phyloP scores from a whole-genome alignment of 805 yeast genomes.

The Yamadazyma nakazawae region DNA sequence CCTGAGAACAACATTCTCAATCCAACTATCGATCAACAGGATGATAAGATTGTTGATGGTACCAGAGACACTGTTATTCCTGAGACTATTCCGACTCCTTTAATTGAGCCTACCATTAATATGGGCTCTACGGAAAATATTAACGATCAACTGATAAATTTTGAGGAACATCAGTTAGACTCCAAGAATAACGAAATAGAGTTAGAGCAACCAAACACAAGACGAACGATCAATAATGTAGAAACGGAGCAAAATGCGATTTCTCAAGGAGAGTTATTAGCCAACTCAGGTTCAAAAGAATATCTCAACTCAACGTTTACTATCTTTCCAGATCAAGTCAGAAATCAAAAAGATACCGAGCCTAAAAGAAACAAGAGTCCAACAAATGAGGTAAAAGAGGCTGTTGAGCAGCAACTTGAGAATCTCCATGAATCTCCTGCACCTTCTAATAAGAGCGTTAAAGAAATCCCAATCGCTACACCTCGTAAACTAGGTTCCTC shows the following conservation, averaged over 20 bases:
- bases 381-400: not conserved
- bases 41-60: not conserved
- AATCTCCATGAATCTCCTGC: not conserved
- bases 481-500: not conserved
- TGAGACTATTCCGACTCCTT: not conserved
- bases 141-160: not conserved
- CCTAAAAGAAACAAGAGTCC: not conserved
- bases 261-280: too few species aligned
- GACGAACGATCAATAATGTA: too few species aligned
- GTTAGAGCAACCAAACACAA: too few species aligned
- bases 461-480: not conserved
- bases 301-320: too few species aligned
- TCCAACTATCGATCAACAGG: not conserved
- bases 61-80: too few species aligned
- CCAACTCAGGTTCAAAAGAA: too few species aligned
- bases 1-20: slow-evolving; percentile 1
- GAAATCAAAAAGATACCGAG: too few species aligned
- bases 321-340: too few species aligned
- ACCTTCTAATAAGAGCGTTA: not conserved
- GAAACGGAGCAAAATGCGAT: too few species aligned
- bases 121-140: too few species aligned
- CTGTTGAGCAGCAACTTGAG: not conserved
- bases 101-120: slow-evolving; percentile 3
- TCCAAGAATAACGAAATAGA: not conserved
- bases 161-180: not conserved